These are phyloP conservation scores for Pichia cephalocereana DNA, from an alignment of 805 yeast species.

Conservation along the genomic window DNA sequence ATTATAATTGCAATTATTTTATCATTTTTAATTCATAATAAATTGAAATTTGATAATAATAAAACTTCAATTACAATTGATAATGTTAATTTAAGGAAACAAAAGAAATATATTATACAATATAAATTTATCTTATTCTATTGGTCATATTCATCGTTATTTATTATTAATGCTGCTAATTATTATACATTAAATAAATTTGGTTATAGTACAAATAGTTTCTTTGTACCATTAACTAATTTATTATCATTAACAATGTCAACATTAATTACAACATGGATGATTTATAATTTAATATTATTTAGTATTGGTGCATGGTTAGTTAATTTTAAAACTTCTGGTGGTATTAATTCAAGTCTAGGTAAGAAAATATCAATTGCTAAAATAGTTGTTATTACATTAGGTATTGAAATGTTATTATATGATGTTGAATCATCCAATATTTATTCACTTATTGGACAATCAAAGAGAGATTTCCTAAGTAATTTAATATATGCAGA, in stretches of 20 bases:
- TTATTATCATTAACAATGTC: constrained; percentile 15
- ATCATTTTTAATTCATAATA: constrained; percentile 11
- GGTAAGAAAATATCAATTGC: constrained; percentile 9
- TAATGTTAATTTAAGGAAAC: constrained; percentile 5
- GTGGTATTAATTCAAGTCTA: not conserved
- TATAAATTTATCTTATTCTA: constrained; percentile 18
- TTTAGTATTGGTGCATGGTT: constrained; percentile 22
- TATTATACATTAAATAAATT: constrained; percentile 16
- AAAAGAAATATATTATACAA: constrained; percentile 19
- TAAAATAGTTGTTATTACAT: constrained; percentile 13
- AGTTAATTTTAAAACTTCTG: not conserved
- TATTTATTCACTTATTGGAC: constrained; percentile 22
- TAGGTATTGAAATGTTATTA: constrained; percentile 20
- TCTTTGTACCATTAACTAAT: constrained; percentile 15
- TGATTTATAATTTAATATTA: constrained; percentile 24
- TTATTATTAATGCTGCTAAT: constrained; percentile 13
- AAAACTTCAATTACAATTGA: constrained; percentile 15
- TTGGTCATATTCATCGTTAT: constrained; percentile 12
- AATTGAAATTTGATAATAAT: constrained; percentile 11
- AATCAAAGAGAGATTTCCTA: constrained; percentile 12
- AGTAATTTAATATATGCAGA: constrained; percentile 19
- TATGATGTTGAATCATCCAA: constrained; percentile 23
- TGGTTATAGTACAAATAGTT: constrained; percentile 19
- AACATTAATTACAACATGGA: constrained; percentile 24
- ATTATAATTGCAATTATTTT: constrained; percentile 9